Evolutionary conservation across 129 eudicot species (phyloP).

Genomic region (Pseudognaphalium luteoalbum): DNA sequence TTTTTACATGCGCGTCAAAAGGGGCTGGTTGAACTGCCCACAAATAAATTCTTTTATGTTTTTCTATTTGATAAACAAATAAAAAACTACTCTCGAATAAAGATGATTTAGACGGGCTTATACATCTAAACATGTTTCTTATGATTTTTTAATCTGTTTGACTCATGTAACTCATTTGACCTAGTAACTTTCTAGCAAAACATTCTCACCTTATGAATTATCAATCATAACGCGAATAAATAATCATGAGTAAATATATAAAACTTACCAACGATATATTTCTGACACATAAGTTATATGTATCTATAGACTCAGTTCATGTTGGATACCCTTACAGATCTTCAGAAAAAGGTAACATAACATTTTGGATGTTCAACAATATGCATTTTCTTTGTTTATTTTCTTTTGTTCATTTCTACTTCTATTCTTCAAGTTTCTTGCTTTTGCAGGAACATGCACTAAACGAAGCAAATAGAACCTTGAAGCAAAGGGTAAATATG

Average conservation of each 20-base stretch:
- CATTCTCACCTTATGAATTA: background rate
- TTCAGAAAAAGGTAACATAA: constrained; percentile 64
- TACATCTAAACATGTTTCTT: background rate
- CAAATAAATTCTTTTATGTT: background rate
- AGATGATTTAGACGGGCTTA: background rate
- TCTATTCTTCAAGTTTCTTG: background rate
- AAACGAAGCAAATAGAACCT: constrained; percentile 76
- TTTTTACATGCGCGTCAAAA: background rate
- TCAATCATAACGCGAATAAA: background rate
- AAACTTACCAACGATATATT: background rate
- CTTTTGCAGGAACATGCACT: constrained; percentile 66
- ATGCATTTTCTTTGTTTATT: background rate
- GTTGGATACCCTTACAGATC: constrained; percentile 86
- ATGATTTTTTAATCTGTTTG: background rate
- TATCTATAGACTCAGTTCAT: constrained; percentile 71
- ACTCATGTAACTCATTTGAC: background rate
- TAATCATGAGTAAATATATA: background rate
- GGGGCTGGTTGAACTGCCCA: background rate
- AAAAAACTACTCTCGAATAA: too few relatives aligned
- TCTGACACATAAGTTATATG: background rate
- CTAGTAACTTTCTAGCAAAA: background rate
- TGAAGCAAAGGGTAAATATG: constrained; percentile 74
- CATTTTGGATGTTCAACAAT: background rate
- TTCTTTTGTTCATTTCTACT: background rate
- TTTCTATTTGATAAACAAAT: background rate